Percentiles rank a stretch among this genome's conserved stretches.
Evolutionary conservation across 2,329 filamentous ascomycete species (phyloP).

Genomic region (Epichloe sibirici): DNA sequence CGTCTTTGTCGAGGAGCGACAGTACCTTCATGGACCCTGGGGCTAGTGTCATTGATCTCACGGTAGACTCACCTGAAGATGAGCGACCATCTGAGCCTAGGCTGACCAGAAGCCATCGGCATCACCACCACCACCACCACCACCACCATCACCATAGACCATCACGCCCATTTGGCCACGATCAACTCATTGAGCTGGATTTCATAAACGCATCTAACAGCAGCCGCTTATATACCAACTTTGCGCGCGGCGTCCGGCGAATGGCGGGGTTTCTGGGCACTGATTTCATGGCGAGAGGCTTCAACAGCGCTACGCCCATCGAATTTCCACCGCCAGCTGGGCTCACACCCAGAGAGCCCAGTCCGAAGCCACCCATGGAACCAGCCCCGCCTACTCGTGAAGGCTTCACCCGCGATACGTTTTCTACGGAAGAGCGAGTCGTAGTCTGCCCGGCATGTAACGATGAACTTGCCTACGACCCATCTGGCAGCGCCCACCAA

Average conservation of each 20-base stretch:
- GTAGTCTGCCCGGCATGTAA: constrained; percentile 80
- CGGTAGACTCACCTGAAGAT: constrained; percentile 29
- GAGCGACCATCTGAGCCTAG: constrained; percentile 12
- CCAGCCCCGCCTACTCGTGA: constrained; percentile 50
- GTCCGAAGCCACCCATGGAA: constrained; percentile 40
- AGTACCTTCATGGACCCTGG: constrained; percentile 26
- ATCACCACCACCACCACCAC: constrained; percentile 9
- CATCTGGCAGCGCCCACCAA: constrained; percentile 22
- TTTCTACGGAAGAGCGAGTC: constrained; percentile 49
- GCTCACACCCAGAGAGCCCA: constrained; percentile 21
- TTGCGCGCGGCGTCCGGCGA: constrained; percentile 14
- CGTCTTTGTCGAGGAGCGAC: constrained; percentile 31
- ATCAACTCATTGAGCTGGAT: constrained; percentile 17
- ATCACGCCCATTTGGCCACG: constrained; percentile 6
- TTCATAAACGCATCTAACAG: constrained; percentile 11
- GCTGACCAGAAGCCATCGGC: constrained; percentile 2
- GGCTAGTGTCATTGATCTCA: constrained; percentile 38
- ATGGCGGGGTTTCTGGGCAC: constrained; percentile 16
- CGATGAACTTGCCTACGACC: constrained; percentile 68
- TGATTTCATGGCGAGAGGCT: constrained; percentile 11
- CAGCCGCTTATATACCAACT: constrained; percentile 5
- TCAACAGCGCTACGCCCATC: constrained; percentile 7
- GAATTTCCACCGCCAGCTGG: constrained; percentile 15
- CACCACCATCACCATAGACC: constrained; percentile 7
- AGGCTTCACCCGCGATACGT: constrained; percentile 71